Evolutionary conservation across 1,139 yeast genomes (phyloP), one percentile per base, ranked within the genome.

Genomic region (Wickerhamiella infanticola): DNA sequence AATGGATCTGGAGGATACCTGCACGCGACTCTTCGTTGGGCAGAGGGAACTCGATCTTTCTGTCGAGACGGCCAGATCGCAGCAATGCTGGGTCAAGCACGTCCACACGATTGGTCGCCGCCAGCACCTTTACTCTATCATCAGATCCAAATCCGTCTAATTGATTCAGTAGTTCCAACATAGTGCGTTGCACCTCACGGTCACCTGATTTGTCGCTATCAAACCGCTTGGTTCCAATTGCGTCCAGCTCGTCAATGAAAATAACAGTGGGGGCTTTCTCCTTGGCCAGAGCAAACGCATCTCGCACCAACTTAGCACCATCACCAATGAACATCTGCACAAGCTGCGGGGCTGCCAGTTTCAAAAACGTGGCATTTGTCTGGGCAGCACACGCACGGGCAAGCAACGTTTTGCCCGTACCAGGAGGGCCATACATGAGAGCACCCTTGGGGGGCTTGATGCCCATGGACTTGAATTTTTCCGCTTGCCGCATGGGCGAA

Each of bases 311-410:
- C 65, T 90, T 90, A 48, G 98, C 98, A 65, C 98, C 98, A 63
- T 90, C 99, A 60, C 99, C 99, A 63, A 93, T 93, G 60, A 88
- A 93, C 98, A 90, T 90, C 63, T 93, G 98, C 41, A 90, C 98
- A 56, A 90, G 75, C 64, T 93, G 98, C 23, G 99, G 98, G 44
- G 97, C 99, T 0, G 98, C 97, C 52, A 93, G 72, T 61, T 90
- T 90, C 60, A 90, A 72, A 63, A 90, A 90, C 0, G 98, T 90
- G n/a, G 98, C 98, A 50, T 93, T 94, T 0, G 95, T 83, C 64
- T 90, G 97, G 4, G 98, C 98, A 11, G 99, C 99, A 75, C 98
- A 90, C 1, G 98, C 98, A 63, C 98, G 77, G 4, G 99, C 99
- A 55, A 90, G 72, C 52, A 90, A 72, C 1, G 98, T 90, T 66